These are phyloP conservation scores for Isatis lusitanica DNA, from an alignment of 441 rosid species.

Conservation along the genomic window DNA sequence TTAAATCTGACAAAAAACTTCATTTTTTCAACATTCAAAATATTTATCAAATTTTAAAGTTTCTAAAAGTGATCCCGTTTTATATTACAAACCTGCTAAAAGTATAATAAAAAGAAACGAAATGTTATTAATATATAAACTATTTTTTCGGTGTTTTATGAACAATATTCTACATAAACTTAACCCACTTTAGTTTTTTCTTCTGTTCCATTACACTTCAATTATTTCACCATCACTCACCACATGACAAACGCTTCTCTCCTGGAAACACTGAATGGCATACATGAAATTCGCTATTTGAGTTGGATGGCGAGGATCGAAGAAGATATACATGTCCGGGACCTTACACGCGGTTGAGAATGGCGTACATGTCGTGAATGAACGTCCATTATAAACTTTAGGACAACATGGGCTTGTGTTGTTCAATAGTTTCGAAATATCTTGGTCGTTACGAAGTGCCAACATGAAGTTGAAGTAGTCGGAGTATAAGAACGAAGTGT, in stretches of 20 bases:
- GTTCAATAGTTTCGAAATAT: background rate
- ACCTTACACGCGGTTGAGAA: background rate
- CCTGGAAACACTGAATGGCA: background rate
- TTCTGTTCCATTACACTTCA: background rate
- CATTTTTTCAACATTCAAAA: background rate
- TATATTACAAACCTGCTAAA: background rate
- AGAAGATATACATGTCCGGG: background rate
- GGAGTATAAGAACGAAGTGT: constrained; percentile 5
- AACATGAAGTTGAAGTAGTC: constrained; percentile 11
- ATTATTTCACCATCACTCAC: background rate
- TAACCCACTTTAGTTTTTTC: background rate
- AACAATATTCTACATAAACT: background rate
- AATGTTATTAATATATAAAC: background rate
- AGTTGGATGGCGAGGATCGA: constrained; percentile 3
- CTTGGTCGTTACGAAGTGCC: background rate
- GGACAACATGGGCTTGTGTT: constrained; percentile 12
- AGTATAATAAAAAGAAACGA: too few relatives aligned
- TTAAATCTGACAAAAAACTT: too few relatives aligned
- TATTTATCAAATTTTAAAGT: background rate
- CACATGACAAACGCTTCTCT: background rate
- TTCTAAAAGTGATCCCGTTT: background rate
- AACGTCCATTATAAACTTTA: background rate
- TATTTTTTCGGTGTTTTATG: background rate
- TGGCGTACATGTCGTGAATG: background rate
- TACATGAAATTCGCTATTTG: constrained; percentile 1